Evolutionary conservation across 805 yeast species (phyloP).

Genomic region (Candida ficus): DNA sequence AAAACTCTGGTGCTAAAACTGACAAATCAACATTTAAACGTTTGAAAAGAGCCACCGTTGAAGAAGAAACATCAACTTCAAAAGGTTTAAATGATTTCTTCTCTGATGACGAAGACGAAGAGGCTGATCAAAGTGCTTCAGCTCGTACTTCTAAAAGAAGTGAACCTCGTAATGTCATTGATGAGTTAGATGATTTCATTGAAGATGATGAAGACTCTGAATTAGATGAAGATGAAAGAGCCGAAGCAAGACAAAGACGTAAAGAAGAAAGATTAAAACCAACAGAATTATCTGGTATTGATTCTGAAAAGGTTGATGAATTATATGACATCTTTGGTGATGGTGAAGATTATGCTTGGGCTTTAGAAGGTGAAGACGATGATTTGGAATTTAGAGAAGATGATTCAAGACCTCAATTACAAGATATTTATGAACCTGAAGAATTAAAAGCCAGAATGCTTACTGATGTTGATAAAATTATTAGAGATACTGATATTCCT

Average conservation of each 20-base stretch:
- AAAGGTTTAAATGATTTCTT: slow-evolving; percentile 34
- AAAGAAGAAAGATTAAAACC: slow-evolving; percentile 47
- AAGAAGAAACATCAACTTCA: slow-evolving; percentile 10
- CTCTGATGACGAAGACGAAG: slow-evolving; percentile 35
- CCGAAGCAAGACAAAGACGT: slow-evolving; percentile 39
- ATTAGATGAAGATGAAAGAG: slow-evolving; percentile 63
- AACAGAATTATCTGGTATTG: slow-evolving; percentile 55
- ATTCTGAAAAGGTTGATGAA: slow-evolving; percentile 88
- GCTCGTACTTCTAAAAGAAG: slow-evolving; percentile 12
- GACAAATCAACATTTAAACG: slow-evolving; percentile 53
- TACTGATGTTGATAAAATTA: slow-evolving; percentile 86
- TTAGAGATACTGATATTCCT: slow-evolving; percentile 84
- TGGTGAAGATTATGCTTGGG: slow-evolving; percentile 98
- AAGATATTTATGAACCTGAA: slow-evolving; percentile 91
- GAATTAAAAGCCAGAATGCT: slow-evolving; percentile 87
- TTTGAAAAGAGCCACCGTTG: slow-evolving; percentile 65
- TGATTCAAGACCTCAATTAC: slow-evolving; percentile 48
- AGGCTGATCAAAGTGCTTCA: slow-evolving; percentile 29
- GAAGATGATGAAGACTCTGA: slow-evolving; percentile 96
- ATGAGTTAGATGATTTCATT: slow-evolving; percentile 94
- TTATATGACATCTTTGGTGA: slow-evolving; percentile 94
- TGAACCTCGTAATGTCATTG: slow-evolving; percentile 39
- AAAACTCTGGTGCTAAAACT: slow-evolving; percentile 71
- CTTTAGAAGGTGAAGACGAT: slow-evolving; percentile 81
- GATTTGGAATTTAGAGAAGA: slow-evolving; percentile 38